A percentile compares a stretch with the other conserved stretches of the same genome.
phyloP scores from a whole-genome alignment of 2,329 filamentous ascomycete genomes.

The Pyrenophora tritici-repentis region DNA sequence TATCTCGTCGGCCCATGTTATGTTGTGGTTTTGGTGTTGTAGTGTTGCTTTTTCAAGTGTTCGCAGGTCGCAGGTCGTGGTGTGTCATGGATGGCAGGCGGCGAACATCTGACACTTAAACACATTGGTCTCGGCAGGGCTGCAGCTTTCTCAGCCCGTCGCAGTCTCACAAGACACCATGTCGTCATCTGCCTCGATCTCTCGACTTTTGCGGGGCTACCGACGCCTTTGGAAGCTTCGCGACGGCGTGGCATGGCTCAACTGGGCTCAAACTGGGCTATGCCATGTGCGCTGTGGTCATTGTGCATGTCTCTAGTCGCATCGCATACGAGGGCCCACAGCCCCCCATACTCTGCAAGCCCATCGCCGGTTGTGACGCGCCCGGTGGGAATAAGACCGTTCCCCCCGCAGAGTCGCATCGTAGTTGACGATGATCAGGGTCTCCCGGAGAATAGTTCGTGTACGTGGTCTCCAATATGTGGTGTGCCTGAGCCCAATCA shows the following conservation, averaged over 20 bases:
- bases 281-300: slow-evolving; percentile 17
- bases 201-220: slow-evolving; percentile 14
- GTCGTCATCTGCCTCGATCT: slow-evolving; percentile 22
- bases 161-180: slow-evolving; percentile 15
- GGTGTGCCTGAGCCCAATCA: not conserved
- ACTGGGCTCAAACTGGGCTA: slow-evolving; percentile 17
- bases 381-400: slow-evolving; percentile 2
- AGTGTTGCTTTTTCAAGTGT: slow-evolving; percentile 1
- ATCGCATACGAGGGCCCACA: slow-evolving; percentile 1
- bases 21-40: not conserved
- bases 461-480: slow-evolving; percentile 10
- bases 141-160: slow-evolving; percentile 6
- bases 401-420: slow-evolving; percentile 8
- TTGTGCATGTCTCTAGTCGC: slow-evolving; percentile 19
- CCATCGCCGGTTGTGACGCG: slow-evolving; percentile 3
- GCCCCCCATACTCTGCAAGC: slow-evolving; percentile 2
- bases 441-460: slow-evolving; percentile 10
- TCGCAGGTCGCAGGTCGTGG: not conserved
- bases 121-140: slow-evolving; percentile 3
- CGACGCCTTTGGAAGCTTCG: slow-evolving; percentile 17
- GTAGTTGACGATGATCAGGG: slow-evolving; percentile 9
- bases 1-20: slow-evolving; percentile 30
- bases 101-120: slow-evolving; percentile 21
- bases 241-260: slow-evolving; percentile 18
- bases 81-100: slow-evolving; percentile 2